Evolutionary conservation across 2,329 filamentous ascomycete genomes (phyloP), one percentile per base, ranked within the genome.

Genomic region (Penicillium sp.): DNA sequence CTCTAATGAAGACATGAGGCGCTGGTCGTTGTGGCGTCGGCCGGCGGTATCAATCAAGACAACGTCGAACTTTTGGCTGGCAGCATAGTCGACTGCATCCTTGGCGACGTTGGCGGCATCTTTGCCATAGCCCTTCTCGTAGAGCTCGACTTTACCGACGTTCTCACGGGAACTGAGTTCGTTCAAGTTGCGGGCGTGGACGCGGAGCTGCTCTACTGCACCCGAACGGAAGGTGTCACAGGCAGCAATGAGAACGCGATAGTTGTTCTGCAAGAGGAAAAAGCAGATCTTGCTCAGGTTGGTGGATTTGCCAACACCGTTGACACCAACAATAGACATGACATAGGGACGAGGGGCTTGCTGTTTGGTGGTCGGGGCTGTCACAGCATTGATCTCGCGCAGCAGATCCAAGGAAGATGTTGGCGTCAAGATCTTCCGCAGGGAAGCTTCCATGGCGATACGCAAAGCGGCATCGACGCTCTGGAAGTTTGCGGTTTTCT

Each of bases 261-360:
- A 95, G 72, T 95, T 92, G 80, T 99, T 99, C 75, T 99, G 93
- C 29, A 99, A 81, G 35, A 99, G 81, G 79, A 99, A 99, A 77
- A 94, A 99, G 74, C 92, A 96, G 63, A 99, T 96, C 76, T 99
- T 99, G 74, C 90, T 93, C 35, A 99, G 82, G 71, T 97, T 97
- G 50, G 94, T 99, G 15, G 92, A 97, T 78, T 99, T 99, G 69
- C 94, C 94, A 35, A 99, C 94, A 51, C 94, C 94, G 73, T 99
- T 99, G 71, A 99, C 94, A 59, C 94, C 94, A 42, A 99, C 94
- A 58, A 99, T 96, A 54, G 92, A 97, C 71, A 99, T 95, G 67
- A 97, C 93, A 71, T 97, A 99, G 42, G 94, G 94, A 4, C 94
- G 88, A 20, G 83, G 75, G 56, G 84, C 79, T 57, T 86, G 80